phyloP scores from a whole-genome alignment of 2,329 filamentous ascomycete genomes.

The Penicillium hordei region DNA sequence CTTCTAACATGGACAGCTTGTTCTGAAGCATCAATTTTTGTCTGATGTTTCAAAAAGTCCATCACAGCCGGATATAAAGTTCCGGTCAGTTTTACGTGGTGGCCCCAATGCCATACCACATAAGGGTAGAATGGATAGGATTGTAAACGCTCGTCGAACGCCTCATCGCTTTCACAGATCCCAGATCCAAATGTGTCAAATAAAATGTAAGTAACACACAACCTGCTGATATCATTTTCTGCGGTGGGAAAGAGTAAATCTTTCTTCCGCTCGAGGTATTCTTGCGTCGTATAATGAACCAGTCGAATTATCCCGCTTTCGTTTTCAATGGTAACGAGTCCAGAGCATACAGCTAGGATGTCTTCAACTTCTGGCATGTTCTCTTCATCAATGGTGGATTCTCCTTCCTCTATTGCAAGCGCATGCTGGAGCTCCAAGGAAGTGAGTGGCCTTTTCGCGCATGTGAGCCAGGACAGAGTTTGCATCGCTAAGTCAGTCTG shows the following conservation, averaged over 20 bases:
- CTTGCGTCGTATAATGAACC: conserved; percentile 36
- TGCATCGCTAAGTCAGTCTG: conserved; percentile 40
- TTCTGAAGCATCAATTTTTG: not conserved
- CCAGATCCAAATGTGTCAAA: not conserved
- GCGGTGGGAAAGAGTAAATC: conserved; percentile 7
- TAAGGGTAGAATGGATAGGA: not conserved
- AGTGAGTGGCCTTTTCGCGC: conserved; percentile 36
- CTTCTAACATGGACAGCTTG: not conserved
- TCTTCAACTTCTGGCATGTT: conserved; percentile 34
- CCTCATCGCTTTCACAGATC: not conserved
- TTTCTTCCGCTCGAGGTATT: conserved; percentile 30
- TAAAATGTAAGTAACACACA: not conserved
- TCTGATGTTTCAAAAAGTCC: not conserved
- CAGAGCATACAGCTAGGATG: conserved; percentile 32
- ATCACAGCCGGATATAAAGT: not conserved
- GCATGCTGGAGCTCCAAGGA: conserved; percentile 45
- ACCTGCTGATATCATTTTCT: not conserved
- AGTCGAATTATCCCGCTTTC: conserved; percentile 32
- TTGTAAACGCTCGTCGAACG: not conserved
- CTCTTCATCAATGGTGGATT: conserved; percentile 34
- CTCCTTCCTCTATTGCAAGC: conserved; percentile 38
- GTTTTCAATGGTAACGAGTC: conserved; percentile 35
- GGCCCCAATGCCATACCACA: not conserved
- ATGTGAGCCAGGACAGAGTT: conserved; percentile 45
- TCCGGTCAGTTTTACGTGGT: not conserved